Conservation (phyloP, 306 rosid species). For the Lotus japonicus region DNA sequence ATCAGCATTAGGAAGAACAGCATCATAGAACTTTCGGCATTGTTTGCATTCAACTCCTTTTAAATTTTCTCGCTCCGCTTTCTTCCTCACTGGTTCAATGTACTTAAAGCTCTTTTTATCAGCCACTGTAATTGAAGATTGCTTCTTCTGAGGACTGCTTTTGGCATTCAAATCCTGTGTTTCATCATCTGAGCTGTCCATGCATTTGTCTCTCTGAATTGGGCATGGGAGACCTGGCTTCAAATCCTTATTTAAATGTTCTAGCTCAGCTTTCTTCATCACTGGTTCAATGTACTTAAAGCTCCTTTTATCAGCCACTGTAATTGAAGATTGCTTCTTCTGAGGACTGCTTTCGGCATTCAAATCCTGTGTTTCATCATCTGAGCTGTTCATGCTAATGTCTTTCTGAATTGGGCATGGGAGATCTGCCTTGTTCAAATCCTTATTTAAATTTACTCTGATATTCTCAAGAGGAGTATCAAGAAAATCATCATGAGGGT, state of each 20-base stretch:
- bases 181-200: constrained; percentile 65
- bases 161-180: constrained; percentile 64
- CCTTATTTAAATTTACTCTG: constrained; percentile 57
- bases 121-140: constrained; percentile 31
- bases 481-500: constrained; percentile 92
- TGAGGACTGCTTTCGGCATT: constrained; percentile 36
- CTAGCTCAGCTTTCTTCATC: constrained; percentile 88
- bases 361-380: constrained; percentile 84
- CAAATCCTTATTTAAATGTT: constrained; percentile 81
- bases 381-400: constrained; percentile 36
- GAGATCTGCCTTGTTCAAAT: constrained; percentile 27
- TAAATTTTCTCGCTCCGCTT: constrained; percentile 81
- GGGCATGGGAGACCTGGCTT: too few relatives aligned
- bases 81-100: constrained; percentile 84
- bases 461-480: constrained; percentile 78
- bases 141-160: constrained; percentile 42
- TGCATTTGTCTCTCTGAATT: too few relatives aligned
- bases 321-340: constrained; percentile 43
- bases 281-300: constrained; percentile 84
- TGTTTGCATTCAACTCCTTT: constrained; percentile 94
- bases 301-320: constrained; percentile 33
- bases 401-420: constrained; percentile 30
- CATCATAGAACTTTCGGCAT: constrained; percentile 86
- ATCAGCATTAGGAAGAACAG: constrained; percentile 65
- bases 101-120: constrained; percentile 59